A percentile compares a stretch with the other conserved stretches of the same genome.
Conservation (phyloP, 495 filamentous ascomycete species). For the Schizothecium vesticola region DNA sequence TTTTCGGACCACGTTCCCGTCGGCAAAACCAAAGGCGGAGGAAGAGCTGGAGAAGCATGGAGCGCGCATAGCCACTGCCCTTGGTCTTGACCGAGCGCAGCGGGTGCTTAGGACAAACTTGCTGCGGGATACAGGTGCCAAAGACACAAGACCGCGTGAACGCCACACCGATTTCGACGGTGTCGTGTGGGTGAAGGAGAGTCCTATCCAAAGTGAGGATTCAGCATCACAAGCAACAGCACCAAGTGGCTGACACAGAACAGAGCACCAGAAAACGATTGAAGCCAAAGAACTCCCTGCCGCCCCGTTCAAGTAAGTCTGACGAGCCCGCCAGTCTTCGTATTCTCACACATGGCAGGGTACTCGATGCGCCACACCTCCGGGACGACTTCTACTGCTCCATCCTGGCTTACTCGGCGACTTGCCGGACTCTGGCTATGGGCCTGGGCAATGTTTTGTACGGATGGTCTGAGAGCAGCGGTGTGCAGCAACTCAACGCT, state of each 20-base stretch:
- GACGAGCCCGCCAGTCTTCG: slow-evolving; percentile 4
- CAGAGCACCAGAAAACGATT: slow-evolving; percentile 8
- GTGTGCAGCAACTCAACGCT: slow-evolving; percentile 42
- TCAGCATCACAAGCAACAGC: neutral
- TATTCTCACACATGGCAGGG: slow-evolving; percentile 38
- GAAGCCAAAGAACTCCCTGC: slow-evolving; percentile 49
- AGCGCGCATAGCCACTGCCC: slow-evolving; percentile 70
- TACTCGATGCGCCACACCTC: slow-evolving; percentile 81
- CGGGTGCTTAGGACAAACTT: slow-evolving; percentile 49
- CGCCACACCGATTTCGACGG: slow-evolving; percentile 49
- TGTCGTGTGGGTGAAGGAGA: slow-evolving; percentile 53
- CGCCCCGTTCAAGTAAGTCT: slow-evolving; percentile 69
- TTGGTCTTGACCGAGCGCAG: slow-evolving; percentile 68
- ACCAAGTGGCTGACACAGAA: neutral
- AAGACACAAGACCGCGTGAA: neutral
- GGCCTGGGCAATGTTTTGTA: slow-evolving; percentile 76
- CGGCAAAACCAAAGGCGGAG: slow-evolving; percentile 36
- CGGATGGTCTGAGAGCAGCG: slow-evolving; percentile 74
- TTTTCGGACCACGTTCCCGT: slow-evolving; percentile 64
- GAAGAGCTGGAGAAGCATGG: slow-evolving; percentile 65
- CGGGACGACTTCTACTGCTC: slow-evolving; percentile 97
- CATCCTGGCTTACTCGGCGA: slow-evolving; percentile 75
- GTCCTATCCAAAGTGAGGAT: slow-evolving; percentile 45
- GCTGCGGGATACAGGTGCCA: slow-evolving; percentile 8
- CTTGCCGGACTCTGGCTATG: slow-evolving; percentile 71